Conservation (phyloP, 140 eudicot genomes). For the Bidens hawaiensis region DNA sequence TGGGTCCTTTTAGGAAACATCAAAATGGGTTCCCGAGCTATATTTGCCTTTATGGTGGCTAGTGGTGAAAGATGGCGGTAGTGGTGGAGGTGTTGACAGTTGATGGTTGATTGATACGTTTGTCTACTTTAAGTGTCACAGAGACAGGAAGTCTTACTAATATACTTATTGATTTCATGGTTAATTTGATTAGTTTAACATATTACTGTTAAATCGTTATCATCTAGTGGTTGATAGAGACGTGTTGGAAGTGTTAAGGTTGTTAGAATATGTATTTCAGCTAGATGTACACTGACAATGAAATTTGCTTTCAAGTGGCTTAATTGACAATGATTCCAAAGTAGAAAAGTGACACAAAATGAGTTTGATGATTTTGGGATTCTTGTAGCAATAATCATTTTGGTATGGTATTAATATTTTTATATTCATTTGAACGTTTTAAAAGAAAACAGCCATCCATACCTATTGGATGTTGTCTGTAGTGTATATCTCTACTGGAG, state of each 20-base stretch:
- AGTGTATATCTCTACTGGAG: too few species aligned
- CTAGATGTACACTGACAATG: too few species aligned
- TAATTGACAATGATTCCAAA: background rate
- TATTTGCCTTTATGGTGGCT: background rate
- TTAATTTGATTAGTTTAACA: too few species aligned
- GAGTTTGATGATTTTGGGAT: background rate
- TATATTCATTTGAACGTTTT: background rate
- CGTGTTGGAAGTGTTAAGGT: background rate
- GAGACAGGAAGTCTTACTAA: too few species aligned
- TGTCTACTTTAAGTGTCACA: too few species aligned
- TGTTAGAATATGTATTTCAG: background rate
- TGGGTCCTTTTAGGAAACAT: background rate
- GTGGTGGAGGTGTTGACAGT: background rate
- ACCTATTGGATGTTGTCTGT: background rate
- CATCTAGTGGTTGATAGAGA: background rate
- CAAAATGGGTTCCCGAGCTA: background rate
- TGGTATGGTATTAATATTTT: too few species aligned
- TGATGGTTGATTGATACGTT: too few species aligned
- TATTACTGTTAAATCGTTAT: background rate
- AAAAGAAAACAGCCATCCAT: too few species aligned
- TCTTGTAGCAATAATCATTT: background rate
- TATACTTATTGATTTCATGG: too few species aligned
- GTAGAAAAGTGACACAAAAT: background rate
- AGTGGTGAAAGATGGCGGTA: background rate
- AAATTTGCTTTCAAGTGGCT: background rate